phyloP scores from a whole-genome alignment of 2,329 filamentous ascomycete genomes.

The Lachnellula hyalina region DNA sequence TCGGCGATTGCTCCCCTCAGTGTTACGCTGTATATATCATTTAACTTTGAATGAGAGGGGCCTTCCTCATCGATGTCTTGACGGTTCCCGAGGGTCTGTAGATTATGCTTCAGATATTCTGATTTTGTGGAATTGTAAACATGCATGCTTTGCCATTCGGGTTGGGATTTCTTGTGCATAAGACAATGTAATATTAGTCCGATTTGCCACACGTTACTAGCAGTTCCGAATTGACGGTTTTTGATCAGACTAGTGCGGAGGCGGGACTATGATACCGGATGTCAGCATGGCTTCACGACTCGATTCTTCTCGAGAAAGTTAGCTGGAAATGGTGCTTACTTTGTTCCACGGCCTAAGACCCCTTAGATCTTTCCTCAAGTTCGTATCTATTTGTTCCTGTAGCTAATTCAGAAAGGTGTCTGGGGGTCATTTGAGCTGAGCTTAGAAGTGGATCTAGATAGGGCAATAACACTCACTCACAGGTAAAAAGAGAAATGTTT shows the following conservation, averaged over 20 bases:
- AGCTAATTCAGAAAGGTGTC: too few relatives aligned
- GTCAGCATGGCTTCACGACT: not conserved
- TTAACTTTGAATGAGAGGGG: not conserved
- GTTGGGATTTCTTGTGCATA: not conserved
- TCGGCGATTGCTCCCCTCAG: not conserved
- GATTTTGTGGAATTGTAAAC: not conserved
- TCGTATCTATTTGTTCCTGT: too few relatives aligned
- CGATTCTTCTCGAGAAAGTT: not conserved
- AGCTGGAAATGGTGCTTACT: not conserved
- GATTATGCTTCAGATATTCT: not conserved
- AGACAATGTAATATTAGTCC: slow-evolving; percentile 10
- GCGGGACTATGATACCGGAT: not conserved
- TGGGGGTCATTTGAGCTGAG: too few relatives aligned
- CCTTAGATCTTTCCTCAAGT: too few relatives aligned
- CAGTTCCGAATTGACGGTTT: not conserved
- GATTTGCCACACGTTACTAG: slow-evolving; percentile 9
- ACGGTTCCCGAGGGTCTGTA: not conserved
- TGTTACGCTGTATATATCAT: not conserved
- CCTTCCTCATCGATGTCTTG: not conserved
- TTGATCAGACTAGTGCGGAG: not conserved
- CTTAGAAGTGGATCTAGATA: not conserved
- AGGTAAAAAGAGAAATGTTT: not conserved
- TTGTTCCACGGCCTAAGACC: too few relatives aligned
- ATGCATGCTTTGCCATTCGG: not conserved
- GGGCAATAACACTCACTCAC: not conserved